Percentiles rank a stretch among this genome's conserved stretches.
These are phyloP conservation scores for Hypoxylon intermedium DNA, from an alignment of 495 filamentous ascomycete genomes.

Conservation along the genomic window DNA sequence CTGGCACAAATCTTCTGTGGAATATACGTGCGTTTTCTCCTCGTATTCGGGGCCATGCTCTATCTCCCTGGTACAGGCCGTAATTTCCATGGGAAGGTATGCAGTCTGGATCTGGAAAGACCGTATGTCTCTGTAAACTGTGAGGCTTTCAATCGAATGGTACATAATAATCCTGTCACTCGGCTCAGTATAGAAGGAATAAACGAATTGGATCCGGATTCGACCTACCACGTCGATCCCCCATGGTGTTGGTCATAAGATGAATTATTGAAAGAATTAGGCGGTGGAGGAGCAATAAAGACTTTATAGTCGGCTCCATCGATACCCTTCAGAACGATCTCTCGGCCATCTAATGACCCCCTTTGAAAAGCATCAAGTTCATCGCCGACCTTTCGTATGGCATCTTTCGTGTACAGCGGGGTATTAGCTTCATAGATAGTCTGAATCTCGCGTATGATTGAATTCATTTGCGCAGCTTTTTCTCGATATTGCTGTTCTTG, in stretches of 20 bases:
- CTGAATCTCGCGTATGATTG: conserved; percentile 11
- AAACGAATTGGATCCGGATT: not conserved
- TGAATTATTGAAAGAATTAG: not conserved
- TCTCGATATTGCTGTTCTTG: not conserved
- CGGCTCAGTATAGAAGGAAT: conserved; percentile 6
- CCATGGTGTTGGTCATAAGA: not conserved
- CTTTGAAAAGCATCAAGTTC: conserved; percentile 13
- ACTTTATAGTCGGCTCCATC: conserved; percentile 19
- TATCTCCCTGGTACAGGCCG: not conserved
- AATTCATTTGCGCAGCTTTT: not conserved
- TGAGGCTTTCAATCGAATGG: conserved; percentile 15
- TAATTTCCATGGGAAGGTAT: conserved; percentile 17
- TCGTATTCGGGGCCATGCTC: not conserved
- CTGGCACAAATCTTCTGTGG: conserved; percentile 3
- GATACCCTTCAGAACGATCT: conserved; percentile 12
- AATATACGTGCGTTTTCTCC: not conserved
- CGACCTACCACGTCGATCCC: not conserved
- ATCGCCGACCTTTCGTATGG: conserved; percentile 19
- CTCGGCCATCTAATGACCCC: not conserved
- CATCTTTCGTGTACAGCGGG: not conserved
- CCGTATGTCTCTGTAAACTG: not conserved
- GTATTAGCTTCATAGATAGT: not conserved
- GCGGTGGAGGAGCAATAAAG: not conserved
- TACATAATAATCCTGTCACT: conserved; percentile 7
- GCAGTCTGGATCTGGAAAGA: conserved; percentile 3